Evolutionary conservation across 2,329 filamentous ascomycete genomes (phyloP), one percentile per base, ranked within the genome.

Genomic region (Ophiostoma populinum): DNA sequence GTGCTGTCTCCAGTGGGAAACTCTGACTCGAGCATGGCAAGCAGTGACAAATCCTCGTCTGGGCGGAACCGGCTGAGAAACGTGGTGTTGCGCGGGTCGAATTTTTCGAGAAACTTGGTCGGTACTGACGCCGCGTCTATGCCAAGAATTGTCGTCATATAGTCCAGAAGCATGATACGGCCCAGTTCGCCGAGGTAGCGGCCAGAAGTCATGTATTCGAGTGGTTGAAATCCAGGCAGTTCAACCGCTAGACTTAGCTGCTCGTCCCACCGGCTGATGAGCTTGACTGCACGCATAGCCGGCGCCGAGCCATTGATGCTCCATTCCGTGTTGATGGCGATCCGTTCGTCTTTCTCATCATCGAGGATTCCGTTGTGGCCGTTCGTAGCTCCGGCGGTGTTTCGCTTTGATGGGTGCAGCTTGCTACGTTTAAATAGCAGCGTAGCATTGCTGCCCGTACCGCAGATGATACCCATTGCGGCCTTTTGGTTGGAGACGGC

Each of bases 291-390:
- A 17, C 64, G 60, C 36, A 87, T 57, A 1, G 80, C 77, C 6
- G 64, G 60, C n/a, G 72, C 73, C 2, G 80, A 72, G 6, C 80
- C 80, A 18, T 75, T 75, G 46, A 90, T 83, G 34, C 76, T 80
- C 76, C 79, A 86, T 54, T 90, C 81, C 0, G 81, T 87, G 49
- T 87, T 87, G 42, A 87, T 72, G 5, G 81, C 70, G 11, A 85
- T 75, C 44, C 70, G 75, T n/a, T 67, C 58, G 6, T 77, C 62
- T 10, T 61, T 55, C 2, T 60, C 45, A 7, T 24, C 56, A 42
- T 70, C 73, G 16, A n/a, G n/a, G n/a, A n/a, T n/a, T n/a, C n/a
- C n/a, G n/a, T n/a, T 67, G 58, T 9, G 75, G 10, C 59, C 55
- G 2, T 59, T 43, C 5, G 15, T n/a, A 63, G 53, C 40, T 59